Evolutionary conservation across 2,329 filamentous ascomycete species (phyloP).

Genomic region (Fusarium goolgardi): DNA sequence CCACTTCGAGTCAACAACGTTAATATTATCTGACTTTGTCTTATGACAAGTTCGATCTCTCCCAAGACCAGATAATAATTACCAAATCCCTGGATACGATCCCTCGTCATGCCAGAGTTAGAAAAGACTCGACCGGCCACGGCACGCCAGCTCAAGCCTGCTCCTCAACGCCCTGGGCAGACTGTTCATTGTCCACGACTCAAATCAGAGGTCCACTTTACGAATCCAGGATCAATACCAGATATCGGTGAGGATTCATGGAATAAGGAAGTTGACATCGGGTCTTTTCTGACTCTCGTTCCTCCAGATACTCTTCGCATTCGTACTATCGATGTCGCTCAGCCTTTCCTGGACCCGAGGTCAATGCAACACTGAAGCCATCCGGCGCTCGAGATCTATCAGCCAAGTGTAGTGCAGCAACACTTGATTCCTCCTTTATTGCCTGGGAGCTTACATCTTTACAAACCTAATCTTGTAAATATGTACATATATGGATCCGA

Average conservation of each 20-base stretch:
- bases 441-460: neutral
- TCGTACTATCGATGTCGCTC: constrained; percentile 46
- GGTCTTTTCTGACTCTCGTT: constrained; percentile 3
- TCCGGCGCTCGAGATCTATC: neutral
- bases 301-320: constrained; percentile 45
- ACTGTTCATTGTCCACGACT: constrained; percentile 41
- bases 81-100: neutral
- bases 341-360: constrained; percentile 53
- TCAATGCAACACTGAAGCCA: constrained; percentile 36
- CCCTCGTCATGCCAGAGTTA: constrained; percentile 37
- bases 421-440: neutral
- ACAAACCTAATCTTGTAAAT: neutral
- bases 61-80: neutral
- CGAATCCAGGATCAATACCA: constrained; percentile 46
- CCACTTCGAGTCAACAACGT: neutral
- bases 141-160: constrained; percentile 45
- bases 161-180: constrained; percentile 38
- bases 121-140: constrained; percentile 27
- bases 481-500: neutral
- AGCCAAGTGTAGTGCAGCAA: neutral
- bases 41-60: neutral
- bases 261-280: neutral
- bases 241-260: constrained; percentile 41
- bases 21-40: neutral
- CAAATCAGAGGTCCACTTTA: constrained; percentile 48